A percentile compares a stretch with the other conserved stretches of the same genome.
Conservation (phyloP, 352 stramenopile genomes). For the Phytophthora tubulina region DNA sequence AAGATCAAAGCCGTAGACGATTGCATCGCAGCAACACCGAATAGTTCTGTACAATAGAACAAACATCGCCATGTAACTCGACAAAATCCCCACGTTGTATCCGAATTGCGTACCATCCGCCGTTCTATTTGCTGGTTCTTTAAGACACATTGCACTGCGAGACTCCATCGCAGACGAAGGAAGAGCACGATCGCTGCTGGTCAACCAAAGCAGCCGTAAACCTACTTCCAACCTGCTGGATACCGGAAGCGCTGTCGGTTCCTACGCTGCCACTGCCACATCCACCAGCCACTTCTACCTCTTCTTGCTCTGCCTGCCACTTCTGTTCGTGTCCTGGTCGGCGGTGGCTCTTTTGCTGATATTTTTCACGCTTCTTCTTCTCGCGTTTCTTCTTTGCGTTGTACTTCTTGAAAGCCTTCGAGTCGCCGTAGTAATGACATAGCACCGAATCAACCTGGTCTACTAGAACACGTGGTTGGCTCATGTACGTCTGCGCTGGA, state of each 20-base stretch:
- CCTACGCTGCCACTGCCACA: constrained; percentile 24
- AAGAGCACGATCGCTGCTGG: constrained; percentile 46
- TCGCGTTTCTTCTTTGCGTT: constrained; percentile 55
- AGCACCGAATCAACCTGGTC: constrained; percentile 71
- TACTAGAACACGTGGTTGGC: constrained; percentile 58
- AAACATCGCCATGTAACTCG: constrained; percentile 3
- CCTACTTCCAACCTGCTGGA: constrained; percentile 17
- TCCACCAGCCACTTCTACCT: constrained; percentile 9
- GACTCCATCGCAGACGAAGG: constrained; percentile 43
- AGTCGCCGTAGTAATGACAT: constrained; percentile 81
- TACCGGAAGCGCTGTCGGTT: constrained; percentile 11
- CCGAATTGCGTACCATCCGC: constrained; percentile 5
- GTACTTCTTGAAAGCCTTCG: constrained; percentile 76
- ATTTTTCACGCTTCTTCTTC: constrained; percentile 43
- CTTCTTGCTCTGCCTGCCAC: constrained; percentile 29
- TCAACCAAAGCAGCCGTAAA: constrained; percentile 38
- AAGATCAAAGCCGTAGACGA: constrained; percentile 58
- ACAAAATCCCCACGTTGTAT: constrained; percentile 13
- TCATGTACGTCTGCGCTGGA: constrained; percentile 79
- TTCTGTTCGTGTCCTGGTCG: constrained; percentile 12
- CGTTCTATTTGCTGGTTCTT: constrained; percentile 32
- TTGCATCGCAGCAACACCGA: constrained; percentile 40
- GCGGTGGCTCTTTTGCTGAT: constrained; percentile 27
- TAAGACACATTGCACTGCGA: constrained; percentile 47
- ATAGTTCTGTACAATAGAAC: constrained; percentile 8